phyloP scores from a whole-genome alignment of 495 filamentous ascomycete genomes.

The Bacidia rubella region DNA sequence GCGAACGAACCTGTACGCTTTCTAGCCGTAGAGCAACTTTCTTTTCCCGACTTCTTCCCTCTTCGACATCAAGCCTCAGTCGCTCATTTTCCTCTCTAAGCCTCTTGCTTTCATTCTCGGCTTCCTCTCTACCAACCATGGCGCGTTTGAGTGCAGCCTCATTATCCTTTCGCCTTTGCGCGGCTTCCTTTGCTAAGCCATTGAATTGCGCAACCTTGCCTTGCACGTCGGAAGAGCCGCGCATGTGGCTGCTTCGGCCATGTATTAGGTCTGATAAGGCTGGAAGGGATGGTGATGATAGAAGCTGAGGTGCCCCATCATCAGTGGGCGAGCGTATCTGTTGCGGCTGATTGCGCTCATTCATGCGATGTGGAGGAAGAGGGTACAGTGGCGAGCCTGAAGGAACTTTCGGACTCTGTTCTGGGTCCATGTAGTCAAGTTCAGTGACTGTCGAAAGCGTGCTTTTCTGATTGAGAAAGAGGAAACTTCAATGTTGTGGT shows the following conservation, averaged over 20 bases:
- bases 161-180: constrained; percentile 43
- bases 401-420: constrained; percentile 31
- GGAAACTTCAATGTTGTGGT: too few species aligned
- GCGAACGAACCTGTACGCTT: constrained; percentile 50
- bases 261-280: constrained; percentile 29
- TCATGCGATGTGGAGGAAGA: constrained; percentile 69
- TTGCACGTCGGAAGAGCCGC: constrained; percentile 58
- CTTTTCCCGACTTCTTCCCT: constrained; percentile 57
- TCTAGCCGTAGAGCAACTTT: constrained; percentile 68
- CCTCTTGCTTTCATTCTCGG: constrained; percentile 51
- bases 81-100: constrained; percentile 42
- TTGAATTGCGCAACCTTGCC: constrained; percentile 80
- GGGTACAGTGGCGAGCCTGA: constrained; percentile 53
- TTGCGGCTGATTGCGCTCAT: constrained; percentile 18
- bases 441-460: too few species aligned
- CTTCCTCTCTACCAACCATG: constrained; percentile 73
- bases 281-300: constrained; percentile 40
- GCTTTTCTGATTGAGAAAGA: too few species aligned
- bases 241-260: constrained; percentile 20
- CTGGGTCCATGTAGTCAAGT: constrained; percentile 16
- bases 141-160: constrained; percentile 68
- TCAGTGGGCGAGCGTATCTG: not conserved
- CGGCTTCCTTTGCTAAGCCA: constrained; percentile 47
- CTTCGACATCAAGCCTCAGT: constrained; percentile 46
- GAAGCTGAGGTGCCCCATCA: constrained; percentile 22